These are phyloP conservation scores for Skeletonema tropicum DNA, from an alignment of 108 stramenopile species.

Conservation along the genomic window DNA sequence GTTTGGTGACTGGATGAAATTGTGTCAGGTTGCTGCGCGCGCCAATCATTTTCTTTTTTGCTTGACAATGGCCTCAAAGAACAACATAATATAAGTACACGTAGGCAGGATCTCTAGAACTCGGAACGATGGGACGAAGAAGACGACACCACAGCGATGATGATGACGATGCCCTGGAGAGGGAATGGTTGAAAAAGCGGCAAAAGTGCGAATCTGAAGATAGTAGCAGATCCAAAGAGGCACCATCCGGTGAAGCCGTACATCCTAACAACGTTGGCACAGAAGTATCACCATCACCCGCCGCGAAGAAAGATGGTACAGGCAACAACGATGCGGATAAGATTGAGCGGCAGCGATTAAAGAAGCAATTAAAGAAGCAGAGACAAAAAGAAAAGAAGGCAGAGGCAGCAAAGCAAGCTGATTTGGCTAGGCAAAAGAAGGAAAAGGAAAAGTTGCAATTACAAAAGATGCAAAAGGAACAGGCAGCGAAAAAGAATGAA, in stretches of 20 bases:
- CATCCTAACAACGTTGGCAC: neutral
- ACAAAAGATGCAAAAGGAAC: slow-evolving; percentile 3
- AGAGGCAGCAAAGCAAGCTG: slow-evolving; percentile 3
- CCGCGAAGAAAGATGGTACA: slow-evolving; percentile 16
- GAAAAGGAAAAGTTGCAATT: neutral
- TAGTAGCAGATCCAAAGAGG: neutral
- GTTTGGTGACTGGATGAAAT: no score
- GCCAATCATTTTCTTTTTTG: no score
- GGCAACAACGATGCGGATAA: slow-evolving; percentile 1
- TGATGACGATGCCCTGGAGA: slow-evolving; percentile 7
- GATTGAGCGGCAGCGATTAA: slow-evolving; percentile 25
- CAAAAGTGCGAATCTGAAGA: slow-evolving; percentile 2
- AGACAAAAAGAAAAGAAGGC: slow-evolving; percentile 34
- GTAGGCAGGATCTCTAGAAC: no score
- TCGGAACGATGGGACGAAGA: neutral
- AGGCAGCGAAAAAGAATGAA: neutral
- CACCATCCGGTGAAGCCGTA: neutral
- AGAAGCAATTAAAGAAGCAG: slow-evolving; percentile 40
- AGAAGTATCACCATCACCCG: neutral
- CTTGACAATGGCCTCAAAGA: neutral
- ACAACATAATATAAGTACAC: neutral
- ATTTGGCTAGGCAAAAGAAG: neutral
- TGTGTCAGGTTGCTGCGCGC: no score
- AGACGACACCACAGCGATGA: slow-evolving; percentile 3
- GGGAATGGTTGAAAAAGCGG: slow-evolving; percentile 20